Evolutionary conservation across 2,329 filamentous ascomycete genomes (phyloP), one percentile per base, ranked within the genome.

Genomic region (Elsinoe perseae): DNA sequence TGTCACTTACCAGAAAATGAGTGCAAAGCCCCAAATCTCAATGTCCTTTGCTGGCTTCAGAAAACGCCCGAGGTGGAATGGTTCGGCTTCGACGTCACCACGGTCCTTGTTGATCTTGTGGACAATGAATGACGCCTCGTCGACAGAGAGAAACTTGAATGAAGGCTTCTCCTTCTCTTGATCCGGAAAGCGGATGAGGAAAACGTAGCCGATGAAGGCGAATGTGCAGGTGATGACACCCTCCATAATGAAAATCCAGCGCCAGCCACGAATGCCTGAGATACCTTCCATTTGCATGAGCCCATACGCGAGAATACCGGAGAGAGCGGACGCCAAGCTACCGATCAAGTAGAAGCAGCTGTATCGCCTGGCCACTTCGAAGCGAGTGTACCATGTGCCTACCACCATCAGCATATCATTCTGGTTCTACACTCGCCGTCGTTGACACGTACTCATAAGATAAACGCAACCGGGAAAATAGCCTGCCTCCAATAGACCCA

Each of bases 381-480:
- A 70, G 2, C 67, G 64, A 8, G 67, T 65, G 40, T 68, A 60
- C 58, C 40, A 44, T 25, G 40, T 44, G 23, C 9, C 20, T 27
- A 36, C 32, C 12, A 36, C 5, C 3, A 14, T 36, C 32, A 36
- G 32, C 32, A 14, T 6, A 36, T 36, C 32, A 36, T 7, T 4
- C 12, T 3, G n/a, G 12, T 3, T 12, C n/a, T 3, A 36, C 32
- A 36, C n/a, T 7, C 10, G 32, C 12, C 32, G 32, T 9, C 4
- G 32, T 3, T 5, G n/a, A n/a, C 56, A 58, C 7, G 30, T 54
- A 7, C 28, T 32, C n/a, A 89, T 77, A 4, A 89, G 72, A 64
- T 87, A 89, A 0, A 86, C 83, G 52, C 80, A 84, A 53, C 65
- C 66, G 5, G 65, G 64, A 68, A 88, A 89, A 70, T 85, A 87